phyloP scores from a whole-genome alignment of 1,139 yeast species.

The Pneumocystis oryctolagi region DNA sequence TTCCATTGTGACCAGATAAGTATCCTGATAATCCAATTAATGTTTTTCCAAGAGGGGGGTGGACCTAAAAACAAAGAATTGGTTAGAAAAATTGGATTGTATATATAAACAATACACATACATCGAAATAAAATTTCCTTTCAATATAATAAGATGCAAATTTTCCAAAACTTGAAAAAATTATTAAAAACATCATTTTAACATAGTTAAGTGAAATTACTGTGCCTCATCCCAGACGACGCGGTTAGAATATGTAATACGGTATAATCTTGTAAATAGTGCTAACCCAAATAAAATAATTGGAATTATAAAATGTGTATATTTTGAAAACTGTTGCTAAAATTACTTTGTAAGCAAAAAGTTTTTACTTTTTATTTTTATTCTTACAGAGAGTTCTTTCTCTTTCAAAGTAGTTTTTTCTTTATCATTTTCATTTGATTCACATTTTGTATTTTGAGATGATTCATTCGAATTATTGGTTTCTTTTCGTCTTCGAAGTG shows the following conservation, averaged over 20 bases:
- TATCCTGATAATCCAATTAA: slow-evolving; percentile 88
- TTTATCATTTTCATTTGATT: not conserved
- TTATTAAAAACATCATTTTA: slow-evolving; percentile 12
- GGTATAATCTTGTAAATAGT: slow-evolving; percentile 50
- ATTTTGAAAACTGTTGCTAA: not conserved
- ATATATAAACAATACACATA: not conserved
- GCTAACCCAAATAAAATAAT: slow-evolving; percentile 45
- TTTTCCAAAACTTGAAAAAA: slow-evolving; percentile 51
- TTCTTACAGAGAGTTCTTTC: not conserved
- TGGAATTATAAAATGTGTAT: slow-evolving; percentile 24
- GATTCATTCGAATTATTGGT: not conserved
- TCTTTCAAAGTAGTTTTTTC: not conserved
- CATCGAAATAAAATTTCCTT: slow-evolving; percentile 92
- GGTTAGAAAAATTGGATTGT: not conserved
- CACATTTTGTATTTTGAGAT: not conserved
- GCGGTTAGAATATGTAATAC: slow-evolving; percentile 43
- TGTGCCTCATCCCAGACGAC: slow-evolving; percentile 98
- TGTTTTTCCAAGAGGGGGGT: slow-evolving; percentile 97
- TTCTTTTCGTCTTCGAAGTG: not conserved
- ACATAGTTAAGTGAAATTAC: slow-evolving; percentile 24
- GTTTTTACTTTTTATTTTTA: not conserved
- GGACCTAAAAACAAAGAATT: slow-evolving; percentile 27
- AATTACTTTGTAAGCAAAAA: not conserved
- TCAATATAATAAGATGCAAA: slow-evolving; percentile 86
- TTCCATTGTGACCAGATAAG: slow-evolving; percentile 87